A percentile compares a stretch with the other conserved stretches of the same genome.
phyloP scores from a whole-genome alignment of 345 rosid species.

The Salix suchowensis region DNA sequence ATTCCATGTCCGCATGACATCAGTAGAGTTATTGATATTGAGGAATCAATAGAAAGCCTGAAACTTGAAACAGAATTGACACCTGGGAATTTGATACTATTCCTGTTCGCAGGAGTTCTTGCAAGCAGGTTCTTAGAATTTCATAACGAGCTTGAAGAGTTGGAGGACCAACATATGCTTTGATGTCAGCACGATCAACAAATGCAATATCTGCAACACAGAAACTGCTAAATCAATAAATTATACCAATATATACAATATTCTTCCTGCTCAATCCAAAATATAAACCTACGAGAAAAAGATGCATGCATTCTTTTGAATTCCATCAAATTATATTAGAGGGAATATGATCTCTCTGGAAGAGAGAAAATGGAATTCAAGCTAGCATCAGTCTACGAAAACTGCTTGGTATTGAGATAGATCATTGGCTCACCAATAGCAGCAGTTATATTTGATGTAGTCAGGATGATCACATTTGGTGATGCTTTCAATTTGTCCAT shows the following conservation, averaged over 20 bases:
- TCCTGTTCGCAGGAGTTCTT: slow-evolving; percentile 67
- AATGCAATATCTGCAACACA: slow-evolving; percentile 79
- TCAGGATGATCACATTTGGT: slow-evolving; percentile 81
- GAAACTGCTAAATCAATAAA: neutral
- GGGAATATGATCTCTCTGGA: neutral
- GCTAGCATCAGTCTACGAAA: neutral
- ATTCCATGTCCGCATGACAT: neutral
- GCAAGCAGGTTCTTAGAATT: slow-evolving; percentile 79
- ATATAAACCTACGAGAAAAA: neutral
- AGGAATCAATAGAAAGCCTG: neutral
- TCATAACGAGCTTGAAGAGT: slow-evolving; percentile 89
- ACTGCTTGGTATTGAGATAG: neutral
- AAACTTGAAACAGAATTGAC: neutral
- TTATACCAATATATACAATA: neutral
- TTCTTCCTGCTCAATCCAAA: neutral
- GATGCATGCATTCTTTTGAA: neutral
- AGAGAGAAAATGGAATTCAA: neutral
- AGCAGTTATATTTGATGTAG: slow-evolving; percentile 95
- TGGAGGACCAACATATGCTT: slow-evolving; percentile 98
- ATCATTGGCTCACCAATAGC: slow-evolving; percentile 74
- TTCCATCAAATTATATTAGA: neutral
- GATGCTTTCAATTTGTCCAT: slow-evolving; percentile 93
- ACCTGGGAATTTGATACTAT: slow-evolving; percentile 71
- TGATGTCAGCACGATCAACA: slow-evolving; percentile 93
- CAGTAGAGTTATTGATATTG: neutral